phyloP scores from a whole-genome alignment of 2,329 filamentous ascomycete species.

The Colletotrichum falcatum region DNA sequence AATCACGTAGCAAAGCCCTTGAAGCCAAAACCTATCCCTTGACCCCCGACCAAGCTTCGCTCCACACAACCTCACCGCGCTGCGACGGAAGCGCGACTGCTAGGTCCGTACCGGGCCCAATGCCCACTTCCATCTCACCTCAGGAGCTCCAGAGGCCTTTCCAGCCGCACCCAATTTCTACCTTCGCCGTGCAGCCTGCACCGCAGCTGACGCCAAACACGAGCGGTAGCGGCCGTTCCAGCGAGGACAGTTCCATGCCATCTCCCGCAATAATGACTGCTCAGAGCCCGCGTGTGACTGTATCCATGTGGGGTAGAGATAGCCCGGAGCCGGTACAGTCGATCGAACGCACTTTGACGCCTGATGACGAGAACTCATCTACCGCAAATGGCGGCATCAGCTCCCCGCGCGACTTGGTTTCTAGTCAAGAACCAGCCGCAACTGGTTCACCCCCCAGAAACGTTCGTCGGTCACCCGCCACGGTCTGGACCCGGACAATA shows the following conservation, averaged over 20 bases:
- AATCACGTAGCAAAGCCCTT: constrained; percentile 35
- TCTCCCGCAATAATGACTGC: constrained; percentile 56
- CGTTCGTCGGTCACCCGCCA: constrained; percentile 55
- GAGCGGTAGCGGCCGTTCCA: constrained; percentile 62
- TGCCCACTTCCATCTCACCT: constrained; percentile 55
- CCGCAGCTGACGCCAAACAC: constrained; percentile 62
- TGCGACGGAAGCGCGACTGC: constrained; percentile 49
- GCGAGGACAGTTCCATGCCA: constrained; percentile 60
- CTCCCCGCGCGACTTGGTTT: constrained; percentile 56
- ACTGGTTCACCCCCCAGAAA: constrained; percentile 43
- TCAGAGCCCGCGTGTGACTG: constrained; percentile 66
- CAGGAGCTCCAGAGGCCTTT: constrained; percentile 57
- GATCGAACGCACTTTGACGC: constrained; percentile 54
- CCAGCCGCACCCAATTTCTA: constrained; percentile 49
- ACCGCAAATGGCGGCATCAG: constrained; percentile 51
- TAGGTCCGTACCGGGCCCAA: constrained; percentile 42
- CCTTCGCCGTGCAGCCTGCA: constrained; percentile 47
- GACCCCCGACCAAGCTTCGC: constrained; percentile 64
- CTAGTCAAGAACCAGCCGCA: constrained; percentile 42
- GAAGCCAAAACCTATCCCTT: constrained; percentile 55
- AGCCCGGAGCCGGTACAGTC: constrained; percentile 51
- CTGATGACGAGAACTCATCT: constrained; percentile 50
- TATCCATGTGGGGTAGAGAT: constrained; percentile 66
- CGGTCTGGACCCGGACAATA: constrained; percentile 61
- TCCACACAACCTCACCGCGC: constrained; percentile 58